These are phyloP conservation scores for Leptographium flavum DNA, from an alignment of 2,329 filamentous ascomycete genomes.

Conservation along the genomic window DNA sequence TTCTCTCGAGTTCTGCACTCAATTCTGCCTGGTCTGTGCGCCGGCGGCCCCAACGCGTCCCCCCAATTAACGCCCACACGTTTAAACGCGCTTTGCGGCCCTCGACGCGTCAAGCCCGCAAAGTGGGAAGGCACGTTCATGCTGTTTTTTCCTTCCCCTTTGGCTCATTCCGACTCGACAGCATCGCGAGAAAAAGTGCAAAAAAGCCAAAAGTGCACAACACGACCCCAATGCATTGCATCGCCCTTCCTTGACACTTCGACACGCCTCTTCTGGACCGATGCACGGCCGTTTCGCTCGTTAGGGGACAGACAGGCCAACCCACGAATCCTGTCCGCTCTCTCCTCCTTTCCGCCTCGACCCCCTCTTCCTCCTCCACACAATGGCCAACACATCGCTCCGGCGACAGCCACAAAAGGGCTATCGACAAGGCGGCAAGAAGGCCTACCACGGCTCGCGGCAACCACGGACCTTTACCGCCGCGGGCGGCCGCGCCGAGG, in stretches of 20 bases:
- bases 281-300: neutral
- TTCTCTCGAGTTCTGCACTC: neutral
- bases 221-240: too few species aligned
- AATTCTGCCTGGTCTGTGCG: neutral
- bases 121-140: constrained; percentile 4
- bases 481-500: constrained; percentile 61
- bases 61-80: constrained; percentile 2
- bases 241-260: neutral
- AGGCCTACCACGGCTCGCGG: constrained; percentile 54
- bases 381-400: constrained; percentile 46
- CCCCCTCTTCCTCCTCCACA: neutral
- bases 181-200: neutral
- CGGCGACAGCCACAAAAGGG: constrained; percentile 45
- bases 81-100: constrained; percentile 6
- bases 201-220: neutral
- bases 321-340: neutral
- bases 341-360: neutral
- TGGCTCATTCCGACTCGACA: neutral
- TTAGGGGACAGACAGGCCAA: neutral
- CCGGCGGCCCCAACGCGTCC: constrained; percentile 5
- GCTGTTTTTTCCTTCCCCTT: neutral
- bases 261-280: too few species aligned
- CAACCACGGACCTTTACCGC: constrained; percentile 58
- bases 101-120: constrained; percentile 7
- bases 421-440: constrained; percentile 50